These are phyloP conservation scores for Lactuca sativa DNA, from an alignment of 129 eudicot species.

Conservation along the genomic window DNA sequence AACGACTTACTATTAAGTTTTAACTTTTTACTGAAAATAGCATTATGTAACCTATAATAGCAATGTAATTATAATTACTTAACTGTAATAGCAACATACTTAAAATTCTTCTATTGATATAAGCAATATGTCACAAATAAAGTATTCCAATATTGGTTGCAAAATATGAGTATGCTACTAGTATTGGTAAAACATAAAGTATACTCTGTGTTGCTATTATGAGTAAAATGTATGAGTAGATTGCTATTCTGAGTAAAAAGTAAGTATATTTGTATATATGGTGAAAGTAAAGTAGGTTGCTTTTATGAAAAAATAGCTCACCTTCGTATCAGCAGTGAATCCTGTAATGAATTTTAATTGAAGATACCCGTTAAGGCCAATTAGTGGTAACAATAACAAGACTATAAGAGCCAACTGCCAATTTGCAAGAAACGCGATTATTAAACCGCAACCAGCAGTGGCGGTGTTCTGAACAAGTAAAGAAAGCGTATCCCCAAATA, in stretches of 20 bases:
- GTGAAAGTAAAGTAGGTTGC: not conserved
- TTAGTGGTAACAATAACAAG: conserved; percentile 54
- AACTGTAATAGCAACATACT: not conserved
- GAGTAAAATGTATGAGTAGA: not conserved
- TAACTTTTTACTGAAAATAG: not conserved
- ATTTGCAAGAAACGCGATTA: conserved; percentile 65
- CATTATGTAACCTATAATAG: not conserved
- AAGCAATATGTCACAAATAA: too few relatives aligned
- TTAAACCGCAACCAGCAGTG: conserved; percentile 44
- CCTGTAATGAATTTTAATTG: conserved; percentile 63
- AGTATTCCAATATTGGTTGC: not conserved
- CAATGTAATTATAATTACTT: too few relatives aligned
- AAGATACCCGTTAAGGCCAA: conserved; percentile 55
- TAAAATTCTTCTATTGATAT: not conserved
- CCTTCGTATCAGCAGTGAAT: conserved; percentile 81
- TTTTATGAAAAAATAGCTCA: conserved; percentile 8
- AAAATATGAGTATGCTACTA: not conserved
- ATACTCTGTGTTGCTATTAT: not conserved
- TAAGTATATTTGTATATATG: too few relatives aligned
- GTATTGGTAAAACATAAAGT: not conserved
- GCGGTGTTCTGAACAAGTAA: conserved; percentile 70
- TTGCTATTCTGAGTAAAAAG: not conserved
- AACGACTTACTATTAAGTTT: not conserved
- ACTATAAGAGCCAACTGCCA: conserved; percentile 71
- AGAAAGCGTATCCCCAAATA: conserved; percentile 74